Conservation (phyloP, 257 asterid species). For the Eustoma russellianum region DNA sequence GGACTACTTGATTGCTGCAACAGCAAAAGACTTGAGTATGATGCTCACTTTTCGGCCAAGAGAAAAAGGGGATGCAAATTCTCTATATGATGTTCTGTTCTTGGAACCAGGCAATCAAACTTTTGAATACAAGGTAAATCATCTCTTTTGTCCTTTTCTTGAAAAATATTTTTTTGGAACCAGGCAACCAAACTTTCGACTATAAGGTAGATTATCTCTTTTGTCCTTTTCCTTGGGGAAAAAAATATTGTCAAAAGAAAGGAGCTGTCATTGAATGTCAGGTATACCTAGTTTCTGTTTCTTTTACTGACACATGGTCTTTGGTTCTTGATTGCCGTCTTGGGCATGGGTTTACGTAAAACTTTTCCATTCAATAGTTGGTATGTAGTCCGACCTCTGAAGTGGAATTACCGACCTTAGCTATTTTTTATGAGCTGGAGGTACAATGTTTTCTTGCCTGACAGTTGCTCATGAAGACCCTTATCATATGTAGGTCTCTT, state of each 20-base stretch:
- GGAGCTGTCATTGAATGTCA: background rate
- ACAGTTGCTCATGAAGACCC: conserved; percentile 10
- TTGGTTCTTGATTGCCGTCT: too few relatives aligned
- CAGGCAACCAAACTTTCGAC: conserved; percentile 65
- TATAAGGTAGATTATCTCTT: conserved; percentile 54
- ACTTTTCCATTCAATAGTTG: too few relatives aligned
- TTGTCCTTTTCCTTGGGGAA: too few relatives aligned
- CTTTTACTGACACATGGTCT: background rate
- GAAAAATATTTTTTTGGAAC: conserved; percentile 49
- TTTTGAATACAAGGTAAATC: conserved; percentile 73
- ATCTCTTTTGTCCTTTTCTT: conserved; percentile 5
- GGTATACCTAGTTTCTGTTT: background rate
- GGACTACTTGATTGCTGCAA: conserved; percentile 81
- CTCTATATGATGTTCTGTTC: conserved; percentile 37
- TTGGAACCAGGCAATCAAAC: conserved; percentile 62
- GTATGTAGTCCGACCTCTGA: background rate
- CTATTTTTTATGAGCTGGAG: too few relatives aligned
- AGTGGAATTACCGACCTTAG: background rate
- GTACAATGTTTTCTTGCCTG: conserved; percentile 1
- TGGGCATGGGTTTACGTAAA: too few relatives aligned
- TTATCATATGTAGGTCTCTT: conserved; percentile 51
- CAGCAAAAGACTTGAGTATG: conserved; percentile 94
- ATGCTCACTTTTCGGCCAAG: conserved; percentile 68
- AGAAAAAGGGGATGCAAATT: conserved; percentile 29
- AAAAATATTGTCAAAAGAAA: background rate